phyloP scores from a whole-genome alignment of 768 basidiomycete genomes.

The Leccinum boreale region DNA sequence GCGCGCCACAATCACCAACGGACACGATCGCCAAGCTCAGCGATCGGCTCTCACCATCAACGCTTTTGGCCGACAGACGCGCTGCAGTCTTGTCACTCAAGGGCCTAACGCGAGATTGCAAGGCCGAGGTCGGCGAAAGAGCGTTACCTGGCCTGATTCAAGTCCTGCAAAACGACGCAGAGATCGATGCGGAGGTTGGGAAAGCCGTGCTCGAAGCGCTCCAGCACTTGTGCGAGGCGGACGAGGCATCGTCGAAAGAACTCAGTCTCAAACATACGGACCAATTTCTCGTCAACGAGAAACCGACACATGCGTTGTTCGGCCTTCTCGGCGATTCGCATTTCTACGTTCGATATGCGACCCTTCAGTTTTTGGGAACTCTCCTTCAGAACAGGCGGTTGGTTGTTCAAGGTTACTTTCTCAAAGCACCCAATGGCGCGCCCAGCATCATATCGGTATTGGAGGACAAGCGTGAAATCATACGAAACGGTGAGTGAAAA shows the following conservation, averaged over 20 bases:
- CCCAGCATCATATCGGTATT: conserved; percentile 68
- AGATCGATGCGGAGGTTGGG: conserved; percentile 87
- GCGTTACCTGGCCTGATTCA: conserved; percentile 77
- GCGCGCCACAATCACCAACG: conserved; percentile 75
- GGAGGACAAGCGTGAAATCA: conserved; percentile 86
- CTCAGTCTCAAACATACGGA: conserved; percentile 86
- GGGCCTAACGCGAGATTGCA: conserved; percentile 88
- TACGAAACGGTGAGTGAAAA: conserved; percentile 69
- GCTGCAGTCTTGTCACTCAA: conserved; percentile 94
- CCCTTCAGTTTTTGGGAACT: conserved; percentile 76
- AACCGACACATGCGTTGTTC: conserved; percentile 72
- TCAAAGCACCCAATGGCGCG: conserved; percentile 78
- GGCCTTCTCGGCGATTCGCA: conserved; percentile 67
- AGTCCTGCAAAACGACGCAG: conserved; percentile 82
- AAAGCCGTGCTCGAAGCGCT: conserved; percentile 93
- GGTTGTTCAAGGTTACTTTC: conserved; percentile 84
- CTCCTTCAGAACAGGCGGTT: conserved; percentile 81
- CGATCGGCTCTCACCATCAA: conserved; percentile 87
- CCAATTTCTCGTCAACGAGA: conserved; percentile 66
- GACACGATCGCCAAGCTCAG: conserved; percentile 88
- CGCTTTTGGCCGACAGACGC: conserved; percentile 84
- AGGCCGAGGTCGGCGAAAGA: conserved; percentile 77
- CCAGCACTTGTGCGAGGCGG: conserved; percentile 77
- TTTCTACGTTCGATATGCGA: conserved; percentile 84
- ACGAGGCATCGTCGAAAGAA: conserved; percentile 49